Base-by-base conservation (phyloP, 768 basidiomycete species). In the Leccinum disarticulatum region DNA sequence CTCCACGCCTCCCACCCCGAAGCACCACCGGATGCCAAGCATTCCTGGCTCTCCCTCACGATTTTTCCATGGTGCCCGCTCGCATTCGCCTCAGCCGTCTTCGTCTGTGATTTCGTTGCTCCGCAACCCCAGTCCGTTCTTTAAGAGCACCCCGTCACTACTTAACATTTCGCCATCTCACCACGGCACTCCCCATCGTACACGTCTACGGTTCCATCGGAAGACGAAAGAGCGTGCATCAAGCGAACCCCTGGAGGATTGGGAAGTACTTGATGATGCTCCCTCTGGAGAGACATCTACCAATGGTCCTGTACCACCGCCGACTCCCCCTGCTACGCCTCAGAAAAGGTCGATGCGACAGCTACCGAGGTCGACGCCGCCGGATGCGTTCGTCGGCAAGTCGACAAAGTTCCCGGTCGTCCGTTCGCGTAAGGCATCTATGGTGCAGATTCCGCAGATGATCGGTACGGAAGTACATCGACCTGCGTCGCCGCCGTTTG, bases 221-320 rank as follows among this genome's bases (percentile, higher is more conserved):
- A 73, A 74, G 61, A 70, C 74, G 19, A 73, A 73, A 58, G 72
- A 73, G 61, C 72, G 70, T 61, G 66, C 70, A 1, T 69, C 70
- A n/a, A 74, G 68, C 4, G 72, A 73, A 52, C 71, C 66, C 35
- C 64, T 75, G 33, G 68, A 75, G 3, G 72, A 73, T 22, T 73
- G 72, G 72, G 72, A 73, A 57, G 57, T 73, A 22, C 66, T 73
- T 31, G 73, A 75, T 52, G 62, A 65, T 27, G 65, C 70, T 15
- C 66, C 61, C 15, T 73, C 72, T 38, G 63, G 52, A n/a, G 66
- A 67, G 52, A 70, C 71, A 19, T 70, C 65, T 1, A 36, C 58
- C 6, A 63, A 73, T 28, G 72, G 60, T 9, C 63, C 71, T 6
- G 36, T 69, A 6, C 59, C 59, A 31, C 63, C 69, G 6, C 61